Base-by-base conservation (phyloP, 2,329 filamentous ascomycete genomes). In the Eurotiales sp. region DNA sequence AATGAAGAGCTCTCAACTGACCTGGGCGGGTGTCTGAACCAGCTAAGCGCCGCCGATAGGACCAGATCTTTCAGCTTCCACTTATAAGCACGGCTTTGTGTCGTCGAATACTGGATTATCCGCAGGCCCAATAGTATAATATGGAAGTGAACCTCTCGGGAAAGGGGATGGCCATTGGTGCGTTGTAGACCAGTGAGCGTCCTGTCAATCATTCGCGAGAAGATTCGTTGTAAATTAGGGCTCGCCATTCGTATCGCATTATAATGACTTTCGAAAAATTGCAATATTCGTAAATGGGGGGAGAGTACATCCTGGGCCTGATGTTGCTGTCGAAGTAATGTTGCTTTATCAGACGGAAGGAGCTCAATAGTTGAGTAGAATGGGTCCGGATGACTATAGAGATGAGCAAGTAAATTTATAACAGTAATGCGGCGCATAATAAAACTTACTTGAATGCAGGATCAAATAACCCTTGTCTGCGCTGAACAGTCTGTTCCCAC, bases 241-340 rank as follows among this genome's bases (percentile, higher is more conserved):
- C 86, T 96, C 22, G 89, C 86, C 22, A 96, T 77, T n/a, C 91
- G 82, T 11, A 88, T 91, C 2, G 95, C 90, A 65, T 90, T 96
- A 73, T 95, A 99, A 66, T 97, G 92, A 63, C 93, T 99, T 53
- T 83, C 85, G 55, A 99, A 82, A 66, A 97, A 96, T 57, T 95
- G 90, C 29, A 96, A 72, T 22, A 97, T 72, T 21, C 88, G 84
- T 48, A 88, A 84, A 67, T 99, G 93, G 3, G 93, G 93, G 7
- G 89, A 85, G 34, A 99, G 82, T 46, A 92, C 73, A 61, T 93
- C 87, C 61, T 95, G 88, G 2, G 90, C 85, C 23, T 81, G 73
- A 60, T 93, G 87, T 63, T 92, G 90, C 47, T 84, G 82, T 69
- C 85, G 89, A 14, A 83, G 78, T 57, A 96, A 76, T 12, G 80